These are phyloP conservation scores for Boechera divaricarpa DNA, from an alignment of 345 rosid species.

Conservation along the genomic window DNA sequence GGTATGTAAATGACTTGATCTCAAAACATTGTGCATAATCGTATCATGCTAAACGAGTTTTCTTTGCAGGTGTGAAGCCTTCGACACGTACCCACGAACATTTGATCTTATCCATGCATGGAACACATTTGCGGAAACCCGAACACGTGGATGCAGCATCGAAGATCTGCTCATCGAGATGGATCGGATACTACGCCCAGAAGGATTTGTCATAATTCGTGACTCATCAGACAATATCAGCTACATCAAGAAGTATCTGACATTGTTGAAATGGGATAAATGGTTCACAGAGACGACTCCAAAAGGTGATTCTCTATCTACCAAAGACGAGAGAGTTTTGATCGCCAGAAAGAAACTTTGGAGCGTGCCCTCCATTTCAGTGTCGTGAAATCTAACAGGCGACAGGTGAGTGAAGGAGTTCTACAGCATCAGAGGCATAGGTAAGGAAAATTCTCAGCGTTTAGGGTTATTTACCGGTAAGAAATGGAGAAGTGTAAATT, in stretches of 20 bases:
- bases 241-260: constrained; percentile 58
- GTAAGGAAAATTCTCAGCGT: constrained; percentile 29
- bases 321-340: constrained; percentile 70
- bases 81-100: constrained; percentile 91
- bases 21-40: background rate
- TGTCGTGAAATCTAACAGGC: constrained; percentile 24
- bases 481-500: constrained; percentile 38
- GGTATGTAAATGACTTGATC: constrained; percentile 53
- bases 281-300: constrained; percentile 86
- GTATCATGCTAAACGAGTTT: constrained; percentile 11
- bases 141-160: constrained; percentile 62
- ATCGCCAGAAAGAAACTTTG: constrained; percentile 80
- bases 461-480: constrained; percentile 5
- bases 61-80: constrained; percentile 85
- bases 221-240: constrained; percentile 69
- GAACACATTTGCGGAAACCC: constrained; percentile 70
- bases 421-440: constrained; percentile 19
- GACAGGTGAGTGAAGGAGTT: background rate
- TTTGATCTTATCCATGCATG: constrained; percentile 96
- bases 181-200: constrained; percentile 88
- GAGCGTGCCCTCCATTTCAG: constrained; percentile 40
- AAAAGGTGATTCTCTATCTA: constrained; percentile 67
- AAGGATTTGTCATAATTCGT: constrained; percentile 82
- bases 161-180: constrained; percentile 90
- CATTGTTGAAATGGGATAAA: constrained; percentile 81